Conservation (phyloP, 148 eudicot genomes). For the Camellia lanceoleosa region DNA sequence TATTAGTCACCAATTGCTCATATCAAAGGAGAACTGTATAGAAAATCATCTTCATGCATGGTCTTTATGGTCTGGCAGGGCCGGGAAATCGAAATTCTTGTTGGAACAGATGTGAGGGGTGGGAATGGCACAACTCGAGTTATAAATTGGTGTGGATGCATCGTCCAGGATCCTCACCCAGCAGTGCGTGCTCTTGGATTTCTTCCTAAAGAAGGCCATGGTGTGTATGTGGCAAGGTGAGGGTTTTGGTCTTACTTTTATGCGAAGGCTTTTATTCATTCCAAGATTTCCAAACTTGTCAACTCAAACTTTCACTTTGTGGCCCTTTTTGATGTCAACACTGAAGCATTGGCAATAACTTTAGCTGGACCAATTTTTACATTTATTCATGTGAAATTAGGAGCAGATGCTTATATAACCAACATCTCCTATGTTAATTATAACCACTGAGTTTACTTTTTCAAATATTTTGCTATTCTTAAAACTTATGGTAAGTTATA, state of each 20-base stretch:
- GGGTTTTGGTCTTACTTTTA: not conserved
- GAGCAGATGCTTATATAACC: not conserved
- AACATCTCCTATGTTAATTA: not conserved
- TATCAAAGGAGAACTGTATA: not conserved
- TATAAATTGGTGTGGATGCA: constrained; percentile 92
- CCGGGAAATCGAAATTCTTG: constrained; percentile 65
- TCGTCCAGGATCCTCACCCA: constrained; percentile 91
- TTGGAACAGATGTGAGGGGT: constrained; percentile 93
- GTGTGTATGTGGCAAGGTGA: constrained; percentile 89
- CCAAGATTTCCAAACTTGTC: not conserved
- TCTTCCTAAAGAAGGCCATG: constrained; percentile 96
- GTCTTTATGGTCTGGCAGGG: constrained; percentile 50
- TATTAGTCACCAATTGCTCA: not conserved
- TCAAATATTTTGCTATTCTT: not conserved
- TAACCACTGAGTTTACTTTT: not conserved
- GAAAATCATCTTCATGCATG: constrained; percentile 4
- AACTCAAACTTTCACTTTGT: not conserved
- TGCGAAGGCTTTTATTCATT: not conserved
- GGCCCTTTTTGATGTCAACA: not conserved
- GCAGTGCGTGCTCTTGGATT: constrained; percentile 95
- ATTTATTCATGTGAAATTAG: not conserved
- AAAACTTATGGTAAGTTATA: not conserved
- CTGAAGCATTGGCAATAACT: not conserved
- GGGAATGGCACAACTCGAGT: constrained; percentile 84
- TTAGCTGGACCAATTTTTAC: not conserved